Evolutionary conservation across 1,284 basidiomycete species (phyloP).

Genomic region (Peniophora sp.): DNA sequence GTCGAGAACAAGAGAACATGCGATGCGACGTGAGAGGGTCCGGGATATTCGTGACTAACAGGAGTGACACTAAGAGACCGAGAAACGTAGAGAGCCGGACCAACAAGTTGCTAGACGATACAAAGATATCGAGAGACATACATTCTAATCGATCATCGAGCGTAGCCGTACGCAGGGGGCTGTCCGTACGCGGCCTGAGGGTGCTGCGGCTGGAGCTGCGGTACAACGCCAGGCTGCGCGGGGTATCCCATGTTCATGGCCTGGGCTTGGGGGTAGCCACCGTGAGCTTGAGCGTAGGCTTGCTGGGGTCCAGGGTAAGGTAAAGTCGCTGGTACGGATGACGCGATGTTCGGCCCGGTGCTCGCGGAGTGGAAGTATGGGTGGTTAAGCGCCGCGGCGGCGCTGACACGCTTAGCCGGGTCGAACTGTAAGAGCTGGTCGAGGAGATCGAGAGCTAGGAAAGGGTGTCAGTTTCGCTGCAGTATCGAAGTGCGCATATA

Average conservation of each 20-base stretch:
- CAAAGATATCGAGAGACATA: not conserved
- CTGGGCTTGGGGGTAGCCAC: conserved; percentile 35
- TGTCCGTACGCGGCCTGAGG: conserved; percentile 12
- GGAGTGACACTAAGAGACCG: too few relatives aligned
- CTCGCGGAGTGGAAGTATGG: conserved; percentile 79
- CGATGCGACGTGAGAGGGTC: too few relatives aligned
- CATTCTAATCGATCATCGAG: not conserved
- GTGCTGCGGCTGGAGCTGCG: conserved; percentile 19
- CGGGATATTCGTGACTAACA: too few relatives aligned
- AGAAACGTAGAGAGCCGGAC: too few relatives aligned
- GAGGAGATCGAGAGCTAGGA: conserved; percentile 83
- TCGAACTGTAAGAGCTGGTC: conserved; percentile 97
- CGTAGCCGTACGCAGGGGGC: conserved; percentile 17
- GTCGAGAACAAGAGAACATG: too few relatives aligned
- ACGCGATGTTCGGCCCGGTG: conserved; percentile 19
- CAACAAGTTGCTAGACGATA: too few relatives aligned
- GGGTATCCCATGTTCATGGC: conserved; percentile 20
- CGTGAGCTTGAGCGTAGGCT: too few relatives aligned
- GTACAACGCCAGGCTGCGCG: conserved; percentile 23
- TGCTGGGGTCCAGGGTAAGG: conserved; percentile 5
- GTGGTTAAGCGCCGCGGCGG: conserved; percentile 87
- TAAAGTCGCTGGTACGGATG: conserved; percentile 11
- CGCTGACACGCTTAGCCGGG: conserved; percentile 87
- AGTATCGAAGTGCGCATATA: not conserved
- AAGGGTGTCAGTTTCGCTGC: conserved; percentile 2